These are phyloP conservation scores for Thelonectria rubi DNA, from an alignment of 2,329 filamentous ascomycete species.

Conservation along the genomic window DNA sequence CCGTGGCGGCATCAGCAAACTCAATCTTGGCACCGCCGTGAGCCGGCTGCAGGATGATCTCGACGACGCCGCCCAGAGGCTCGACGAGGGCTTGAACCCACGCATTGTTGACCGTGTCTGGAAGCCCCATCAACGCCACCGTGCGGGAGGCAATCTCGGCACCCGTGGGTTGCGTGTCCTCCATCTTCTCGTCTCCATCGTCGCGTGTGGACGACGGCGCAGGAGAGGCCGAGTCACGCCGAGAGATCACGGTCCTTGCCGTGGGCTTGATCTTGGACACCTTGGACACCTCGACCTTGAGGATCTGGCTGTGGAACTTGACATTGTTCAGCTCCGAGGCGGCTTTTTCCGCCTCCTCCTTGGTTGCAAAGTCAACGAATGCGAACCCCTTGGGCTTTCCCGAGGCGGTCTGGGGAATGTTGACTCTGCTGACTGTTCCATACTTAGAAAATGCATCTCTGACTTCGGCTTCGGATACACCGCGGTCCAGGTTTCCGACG, in stretches of 20 bases:
- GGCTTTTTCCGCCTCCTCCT: slow-evolving; percentile 72
- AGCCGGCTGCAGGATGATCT: slow-evolving; percentile 80
- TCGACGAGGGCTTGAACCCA: slow-evolving; percentile 80
- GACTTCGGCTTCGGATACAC: slow-evolving; percentile 73
- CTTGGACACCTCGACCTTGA: slow-evolving; percentile 71
- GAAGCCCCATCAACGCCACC: slow-evolving; percentile 83
- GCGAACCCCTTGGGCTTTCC: slow-evolving; percentile 80
- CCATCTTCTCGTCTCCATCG: slow-evolving; percentile 52
- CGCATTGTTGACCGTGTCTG: slow-evolving; percentile 91
- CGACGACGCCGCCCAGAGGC: slow-evolving; percentile 74
- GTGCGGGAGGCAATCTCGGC: slow-evolving; percentile 71
- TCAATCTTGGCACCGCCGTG: slow-evolving; percentile 89
- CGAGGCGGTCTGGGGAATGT: slow-evolving; percentile 72
- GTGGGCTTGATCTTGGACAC: slow-evolving; percentile 65
- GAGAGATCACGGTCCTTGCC: slow-evolving; percentile 54
- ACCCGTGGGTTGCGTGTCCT: slow-evolving; percentile 52
- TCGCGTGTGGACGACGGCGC: slow-evolving; percentile 48
- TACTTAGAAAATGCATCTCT: slow-evolving; percentile 76
- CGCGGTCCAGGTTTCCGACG: slow-evolving; percentile 73
- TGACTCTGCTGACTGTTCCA: slow-evolving; percentile 77
- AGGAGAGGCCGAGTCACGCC: slow-evolving; percentile 47
- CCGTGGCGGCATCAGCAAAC: slow-evolving; percentile 73
- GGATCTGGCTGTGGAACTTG: slow-evolving; percentile 72
- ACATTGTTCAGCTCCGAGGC: slow-evolving; percentile 75
- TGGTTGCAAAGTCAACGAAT: slow-evolving; percentile 79